These are phyloP conservation scores for Castanea sativa DNA, from an alignment of 306 rosid species.

Conservation along the genomic window DNA sequence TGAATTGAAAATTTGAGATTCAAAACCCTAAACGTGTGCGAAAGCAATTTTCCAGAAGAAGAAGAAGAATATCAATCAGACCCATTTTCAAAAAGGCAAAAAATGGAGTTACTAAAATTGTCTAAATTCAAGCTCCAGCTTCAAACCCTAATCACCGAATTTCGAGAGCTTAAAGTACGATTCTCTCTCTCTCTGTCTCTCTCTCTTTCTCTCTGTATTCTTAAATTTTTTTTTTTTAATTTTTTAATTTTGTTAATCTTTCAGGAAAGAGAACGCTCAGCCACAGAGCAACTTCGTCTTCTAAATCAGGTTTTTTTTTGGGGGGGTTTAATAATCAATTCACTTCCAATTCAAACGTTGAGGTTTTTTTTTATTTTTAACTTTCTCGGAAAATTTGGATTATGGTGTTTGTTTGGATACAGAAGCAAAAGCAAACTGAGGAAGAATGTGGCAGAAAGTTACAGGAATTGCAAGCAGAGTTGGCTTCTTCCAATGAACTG, in stretches of 20 bases:
- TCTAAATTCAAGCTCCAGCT: slow-evolving; percentile 80
- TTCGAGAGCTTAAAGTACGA: slow-evolving; percentile 65
- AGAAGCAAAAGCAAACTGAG: slow-evolving; percentile 71
- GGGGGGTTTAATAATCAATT: neutral
- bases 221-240: slow-evolving; percentile 5
- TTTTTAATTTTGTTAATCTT: slow-evolving; percentile 1
- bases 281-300: slow-evolving; percentile 49
- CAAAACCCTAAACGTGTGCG: neutral
- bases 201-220: neutral
- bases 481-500: slow-evolving; percentile 50
- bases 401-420: slow-evolving; percentile 24
- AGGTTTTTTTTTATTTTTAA: neutral
- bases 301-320: slow-evolving; percentile 44
- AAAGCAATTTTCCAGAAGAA: neutral
- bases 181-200: slow-evolving; percentile 10
- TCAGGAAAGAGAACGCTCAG: slow-evolving; percentile 72
- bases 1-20: neutral
- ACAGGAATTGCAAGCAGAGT: slow-evolving; percentile 57
- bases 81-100: neutral
- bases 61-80: neutral
- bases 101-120: slow-evolving; percentile 65
- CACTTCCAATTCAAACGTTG: neutral
- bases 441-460: slow-evolving; percentile 58
- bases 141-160: slow-evolving; percentile 58
- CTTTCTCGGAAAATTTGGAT: neutral